These are phyloP conservation scores for Nymphaea thermarum DNA, from an alignment of 164 flowering plant species.

Conservation along the genomic window DNA sequence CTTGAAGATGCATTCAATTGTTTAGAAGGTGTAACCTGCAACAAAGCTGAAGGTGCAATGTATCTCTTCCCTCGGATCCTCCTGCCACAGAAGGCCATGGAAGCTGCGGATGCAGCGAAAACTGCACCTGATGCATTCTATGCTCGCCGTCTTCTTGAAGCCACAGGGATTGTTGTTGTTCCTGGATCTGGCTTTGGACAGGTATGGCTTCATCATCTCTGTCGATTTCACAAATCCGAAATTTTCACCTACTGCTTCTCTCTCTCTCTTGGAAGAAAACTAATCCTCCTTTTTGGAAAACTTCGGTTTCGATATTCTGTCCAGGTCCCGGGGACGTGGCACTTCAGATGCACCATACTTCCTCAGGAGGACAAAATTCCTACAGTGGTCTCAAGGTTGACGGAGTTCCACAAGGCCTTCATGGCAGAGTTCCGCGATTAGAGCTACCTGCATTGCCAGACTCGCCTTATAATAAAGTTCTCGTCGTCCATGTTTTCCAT, in stretches of 20 bases:
- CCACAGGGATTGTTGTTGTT: constrained; percentile 91
- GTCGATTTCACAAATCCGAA: no score
- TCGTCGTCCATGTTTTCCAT: not conserved
- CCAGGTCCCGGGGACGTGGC: constrained; percentile 97
- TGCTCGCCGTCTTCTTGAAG: constrained; percentile 65
- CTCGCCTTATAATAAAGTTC: not conserved
- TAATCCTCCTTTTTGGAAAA: not conserved
- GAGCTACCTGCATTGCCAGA: constrained; percentile 1
- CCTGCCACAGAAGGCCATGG: constrained; percentile 71
- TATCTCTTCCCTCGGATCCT: constrained; percentile 80
- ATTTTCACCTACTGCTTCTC: not conserved
- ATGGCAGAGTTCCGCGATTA: constrained; percentile 76
- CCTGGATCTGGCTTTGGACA: constrained; percentile 99
- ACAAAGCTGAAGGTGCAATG: constrained; percentile 98
- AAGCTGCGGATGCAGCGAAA: constrained; percentile 69
- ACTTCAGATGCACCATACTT: constrained; percentile 85
- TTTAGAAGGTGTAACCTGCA: constrained; percentile 89
- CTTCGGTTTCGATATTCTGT: not conserved
- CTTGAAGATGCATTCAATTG: constrained; percentile 83
- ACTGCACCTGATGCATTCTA: constrained; percentile 87
- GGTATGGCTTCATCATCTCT: constrained; percentile 24
- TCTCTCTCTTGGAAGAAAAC: not conserved
- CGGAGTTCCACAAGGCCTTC: constrained; percentile 71
- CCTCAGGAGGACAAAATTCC: constrained; percentile 98
- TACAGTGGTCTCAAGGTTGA: constrained; percentile 57